Conservation (phyloP, 257 asterid genomes). For the Jaltomata sinuosa region DNA sequence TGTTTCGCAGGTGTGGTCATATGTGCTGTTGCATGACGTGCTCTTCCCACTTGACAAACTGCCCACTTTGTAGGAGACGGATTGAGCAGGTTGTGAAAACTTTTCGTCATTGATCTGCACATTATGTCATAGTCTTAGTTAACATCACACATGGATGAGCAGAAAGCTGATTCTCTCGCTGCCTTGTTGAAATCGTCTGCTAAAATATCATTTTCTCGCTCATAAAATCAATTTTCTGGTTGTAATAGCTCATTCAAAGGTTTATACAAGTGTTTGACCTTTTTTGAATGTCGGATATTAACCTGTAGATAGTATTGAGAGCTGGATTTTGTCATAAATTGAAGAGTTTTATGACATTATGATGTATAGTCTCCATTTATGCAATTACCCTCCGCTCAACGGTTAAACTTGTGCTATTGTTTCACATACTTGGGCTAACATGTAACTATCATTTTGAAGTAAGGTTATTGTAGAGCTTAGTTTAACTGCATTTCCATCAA, state of each 20-base stretch:
- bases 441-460: not conserved
- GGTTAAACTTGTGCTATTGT: not conserved
- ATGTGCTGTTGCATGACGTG: constrained; percentile 94
- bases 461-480: not conserved
- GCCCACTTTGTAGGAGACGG: constrained; percentile 89
- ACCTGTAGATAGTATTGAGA: constrained; percentile 2
- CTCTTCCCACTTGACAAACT: constrained; percentile 77
- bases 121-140: not conserved
- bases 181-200: not conserved
- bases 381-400: not conserved
- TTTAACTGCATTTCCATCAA: not conserved
- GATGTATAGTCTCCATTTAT: not conserved
- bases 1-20: constrained; percentile 86
- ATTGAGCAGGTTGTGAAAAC: constrained; percentile 75
- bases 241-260: not conserved
- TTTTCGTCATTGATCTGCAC: constrained; percentile 61
- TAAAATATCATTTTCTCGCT: not conserved
- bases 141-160: not conserved
- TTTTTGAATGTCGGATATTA: not conserved
- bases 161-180: not conserved
- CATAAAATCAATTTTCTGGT: not conserved
- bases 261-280: not conserved
- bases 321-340: not conserved
- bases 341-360: not conserved
- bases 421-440: not conserved